Evolutionary conservation across 1,139 yeast species (phyloP), one percentile per base, ranked within the genome.

Genomic region (Saccharomyces hybrid): DNA sequence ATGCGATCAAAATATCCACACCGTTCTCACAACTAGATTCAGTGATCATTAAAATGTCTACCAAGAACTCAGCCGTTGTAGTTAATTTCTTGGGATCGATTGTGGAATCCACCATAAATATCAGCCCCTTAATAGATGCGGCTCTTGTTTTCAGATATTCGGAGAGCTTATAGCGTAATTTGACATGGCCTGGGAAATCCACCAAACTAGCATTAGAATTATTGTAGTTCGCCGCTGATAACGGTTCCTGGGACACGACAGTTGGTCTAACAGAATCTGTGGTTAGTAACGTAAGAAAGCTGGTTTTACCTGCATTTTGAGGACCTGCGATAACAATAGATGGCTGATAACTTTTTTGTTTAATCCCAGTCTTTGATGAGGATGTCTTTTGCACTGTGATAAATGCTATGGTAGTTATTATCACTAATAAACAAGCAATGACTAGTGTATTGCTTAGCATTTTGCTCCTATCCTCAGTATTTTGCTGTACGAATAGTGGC

Each of bases 151-250:
- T 70, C 28, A 82, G 74, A 46, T 75, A 72, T 50, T 78, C 78
- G 27, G 77, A 74, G 14, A 76, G 66, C 50, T 79, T 72, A 49
- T 78, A 78, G 57, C 80, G 80, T 61, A 90, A 80, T 68, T 89
- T 90, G 55, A 80, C 73, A 70, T 87, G 93, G 6, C 97, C 97
- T 2, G 98, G 98, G 61, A 84, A 83, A 66, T 91, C 98, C 51
- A 86, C 77, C 49, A 90, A 68, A 46, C 52, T 58, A 48, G 66
- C 56, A 14, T 71, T 67, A 7, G 80, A 79, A 26, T 78, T 60
- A 52, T 65, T 58, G 53, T 73, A 68, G n/a, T 65, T 61, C 8
- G 67, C 71, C 16, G 68, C 69, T 44, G 64, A 55, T 62, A 75
- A 79, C n/a, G 79, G 74, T 50, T 71, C 75, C 48, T 67, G 64